Evolutionary conservation across 2,329 filamentous ascomycete genomes (phyloP), one percentile per base, ranked within the genome.

Genomic region (Pseudogymnoascus sp.): DNA sequence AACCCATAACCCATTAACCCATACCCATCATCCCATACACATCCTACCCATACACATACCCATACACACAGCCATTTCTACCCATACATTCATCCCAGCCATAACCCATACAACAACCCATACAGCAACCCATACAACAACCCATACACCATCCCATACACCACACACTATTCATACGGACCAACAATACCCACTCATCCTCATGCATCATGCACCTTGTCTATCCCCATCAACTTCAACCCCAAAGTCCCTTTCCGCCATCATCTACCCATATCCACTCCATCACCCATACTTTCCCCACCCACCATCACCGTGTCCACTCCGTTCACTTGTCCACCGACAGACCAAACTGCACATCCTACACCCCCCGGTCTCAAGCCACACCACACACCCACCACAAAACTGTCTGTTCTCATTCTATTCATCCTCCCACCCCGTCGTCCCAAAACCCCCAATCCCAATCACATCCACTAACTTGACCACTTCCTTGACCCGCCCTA

Each of bases 201-300:
- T 56, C 46, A 56, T 56, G 46, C 46, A 56, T 56, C 46, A 56
- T 56, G 46, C 46, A 56, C 46, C 46, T 12, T 56, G 46, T 56
- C 46, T 56, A 56, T 56, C 46, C 46, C 46, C 46, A 56, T 56
- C 46, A 56, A 56, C 46, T 16, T 56, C 46, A 56, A 56, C 46
- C 46, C 46, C 46, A 56, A 56, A 56, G 46, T 56, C 46, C 46
- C 46, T 56, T 56, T 56, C 46, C 46, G 46, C 46, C 46, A 56
- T 56, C 46, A 56, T 14, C 38, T 9, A 42, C 11, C 3, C 38
- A 21, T 21, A 21, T 3, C 16, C 16, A 18, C 38, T 21, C 9
- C 16, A 31, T 9, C 28, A 31, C 6, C n/a, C 11, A 40, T 40
- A 21, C 21, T 21, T 21, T 21, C 21, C 21, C 21, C 40, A 9